Base-by-base conservation (phyloP, 306 rosid species). In the Quercus engelmannii region DNA sequence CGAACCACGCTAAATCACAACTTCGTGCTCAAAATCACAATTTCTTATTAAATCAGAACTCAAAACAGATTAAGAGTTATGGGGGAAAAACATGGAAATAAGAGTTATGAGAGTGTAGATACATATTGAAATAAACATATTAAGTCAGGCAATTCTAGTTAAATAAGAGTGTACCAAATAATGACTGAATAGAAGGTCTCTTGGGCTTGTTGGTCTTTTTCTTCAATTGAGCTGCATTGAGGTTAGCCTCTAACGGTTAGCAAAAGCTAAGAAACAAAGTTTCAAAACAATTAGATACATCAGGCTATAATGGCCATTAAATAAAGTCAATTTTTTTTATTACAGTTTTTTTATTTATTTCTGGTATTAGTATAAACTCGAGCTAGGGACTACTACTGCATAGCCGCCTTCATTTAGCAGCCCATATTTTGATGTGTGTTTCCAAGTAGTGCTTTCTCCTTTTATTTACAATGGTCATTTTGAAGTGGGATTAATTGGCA, bases 191-290 rank as follows among this genome's bases (percentile, higher is more conserved):
- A 65, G 88, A 81, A 7, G 90, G 90, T 73, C 82, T 84, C 85
- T 84, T 86, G 38, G 80, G 87, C 82, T 69, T 70, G 65, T 56
- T 77, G 76, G 77, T 82, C 87, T 86, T 88, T 84, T 88, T 88
- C 87, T 78, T 88, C 74, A 84, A 52, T 74, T 86, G 88, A 77
- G 88, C 90, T 88, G 85, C 83, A 76, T 71, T 35, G 72, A 58
- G 46, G 12, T 3, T 64, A 35, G 23, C 76, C 65, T 67, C 18
- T 51, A 15, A 62, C 12, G 25, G 63, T 61, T 18, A 74, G 70
- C 1, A 26, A 71, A 35, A 33, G 41, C 67, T 65, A 62, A 71
- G 10, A 77, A 19, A 51, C 15, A 38, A 23, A 33, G 38, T n/a
- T 35, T 5, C 17, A 73, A 57, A 33, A 6, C 41, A 35, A 35